These are phyloP conservation scores for Boletus pseudo-olivaceus DNA, from an alignment of 768 basidiomycete genomes.

Conservation along the genomic window DNA sequence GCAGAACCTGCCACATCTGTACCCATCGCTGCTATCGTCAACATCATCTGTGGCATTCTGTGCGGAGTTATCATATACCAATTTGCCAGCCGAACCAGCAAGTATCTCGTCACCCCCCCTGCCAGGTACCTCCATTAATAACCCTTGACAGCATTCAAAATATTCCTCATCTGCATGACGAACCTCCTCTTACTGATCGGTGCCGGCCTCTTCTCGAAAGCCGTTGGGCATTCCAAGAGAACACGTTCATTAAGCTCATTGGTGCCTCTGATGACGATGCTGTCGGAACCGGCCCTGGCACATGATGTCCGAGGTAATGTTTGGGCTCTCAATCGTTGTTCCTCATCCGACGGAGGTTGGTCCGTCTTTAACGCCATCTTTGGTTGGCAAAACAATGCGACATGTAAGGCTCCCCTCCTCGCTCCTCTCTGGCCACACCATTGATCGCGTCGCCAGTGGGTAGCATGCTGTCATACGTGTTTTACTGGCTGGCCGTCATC, in stretches of 20 bases:
- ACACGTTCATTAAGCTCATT: constrained; percentile 64
- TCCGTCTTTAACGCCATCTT: constrained; percentile 80
- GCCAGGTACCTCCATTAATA: not conserved
- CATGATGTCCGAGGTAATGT: constrained; percentile 77
- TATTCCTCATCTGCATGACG: constrained; percentile 92
- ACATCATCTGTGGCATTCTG: constrained; percentile 71
- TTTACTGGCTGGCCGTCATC: constrained; percentile 89
- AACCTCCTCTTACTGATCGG: constrained; percentile 92
- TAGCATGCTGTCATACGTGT: constrained; percentile 79
- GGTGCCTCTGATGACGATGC: constrained; percentile 71
- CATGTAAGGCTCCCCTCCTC: constrained; percentile 37
- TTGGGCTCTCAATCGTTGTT: constrained; percentile 85
- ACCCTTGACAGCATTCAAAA: constrained; percentile 52
- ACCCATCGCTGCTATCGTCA: constrained; percentile 86
- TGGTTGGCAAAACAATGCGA: constrained; percentile 86
- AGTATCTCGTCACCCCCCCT: constrained; percentile 18
- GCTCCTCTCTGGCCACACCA: not conserved
- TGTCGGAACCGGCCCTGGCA: constrained; percentile 75
- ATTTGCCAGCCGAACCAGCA: constrained; percentile 72
- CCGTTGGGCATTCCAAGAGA: constrained; percentile 69
- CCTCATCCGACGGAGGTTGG: constrained; percentile 66
- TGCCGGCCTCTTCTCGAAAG: constrained; percentile 85
- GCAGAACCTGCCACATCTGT: constrained; percentile 79
- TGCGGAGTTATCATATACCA: constrained; percentile 77
- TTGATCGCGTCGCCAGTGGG: constrained; percentile 45